phyloP scores from a whole-genome alignment of 139 green algal species.

The Chlorella sp. region DNA sequence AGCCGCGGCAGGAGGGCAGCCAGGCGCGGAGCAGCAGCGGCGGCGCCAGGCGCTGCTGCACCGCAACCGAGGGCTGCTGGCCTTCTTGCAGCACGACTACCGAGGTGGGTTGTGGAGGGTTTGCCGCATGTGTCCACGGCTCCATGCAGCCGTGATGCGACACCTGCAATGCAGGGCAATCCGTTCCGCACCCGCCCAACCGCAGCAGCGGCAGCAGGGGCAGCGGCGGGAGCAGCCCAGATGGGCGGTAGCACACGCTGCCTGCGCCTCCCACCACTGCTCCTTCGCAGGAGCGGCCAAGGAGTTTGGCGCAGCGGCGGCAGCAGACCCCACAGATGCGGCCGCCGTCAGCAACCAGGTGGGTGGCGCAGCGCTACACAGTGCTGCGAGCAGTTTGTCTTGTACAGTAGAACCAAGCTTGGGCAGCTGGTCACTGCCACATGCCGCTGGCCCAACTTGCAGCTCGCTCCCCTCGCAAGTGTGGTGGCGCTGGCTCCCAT shows the following conservation, averaged over 20 bases:
- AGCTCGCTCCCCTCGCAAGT: no score
- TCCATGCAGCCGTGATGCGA: background rate
- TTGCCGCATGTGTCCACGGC: background rate
- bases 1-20: background rate
- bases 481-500: no score
- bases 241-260: no score
- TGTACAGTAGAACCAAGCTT: no score
- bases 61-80: conserved; percentile 36
- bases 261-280: no score
- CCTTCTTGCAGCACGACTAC: conserved; percentile 44
- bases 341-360: conserved; percentile 32
- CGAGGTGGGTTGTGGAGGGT: conserved; percentile 10
- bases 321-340: conserved; percentile 2
- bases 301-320: conserved; percentile 29
- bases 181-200: no score
- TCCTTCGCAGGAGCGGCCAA: conserved; percentile 32
- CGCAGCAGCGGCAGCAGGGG: no score
- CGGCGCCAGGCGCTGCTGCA: conserved; percentile 2
- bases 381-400: no score
- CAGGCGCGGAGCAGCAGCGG: background rate
- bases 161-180: background rate
- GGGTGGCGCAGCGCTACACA: no score
- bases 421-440: no score
- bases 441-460: no score
- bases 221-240: no score